phyloP scores from a whole-genome alignment of 2,329 filamentous ascomycete genomes.

The Alternaria sp. region DNA sequence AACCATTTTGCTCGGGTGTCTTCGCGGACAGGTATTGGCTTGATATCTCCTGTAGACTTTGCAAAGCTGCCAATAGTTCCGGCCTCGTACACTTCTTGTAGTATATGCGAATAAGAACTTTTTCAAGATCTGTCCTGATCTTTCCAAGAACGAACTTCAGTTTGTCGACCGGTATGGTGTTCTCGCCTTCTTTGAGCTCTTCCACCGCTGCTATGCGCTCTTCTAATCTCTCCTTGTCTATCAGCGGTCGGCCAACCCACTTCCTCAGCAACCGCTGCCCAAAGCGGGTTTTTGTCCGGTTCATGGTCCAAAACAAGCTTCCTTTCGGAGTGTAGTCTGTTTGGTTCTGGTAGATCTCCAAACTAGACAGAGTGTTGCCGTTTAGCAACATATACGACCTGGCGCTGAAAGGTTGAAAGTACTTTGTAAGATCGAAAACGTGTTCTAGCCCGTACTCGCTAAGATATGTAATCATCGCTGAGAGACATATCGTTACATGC shows the following conservation, averaged over 20 bases:
- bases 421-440: slow-evolving; percentile 94
- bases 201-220: slow-evolving; percentile 84
- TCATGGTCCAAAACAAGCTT: slow-evolving; percentile 93
- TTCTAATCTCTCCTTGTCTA: slow-evolving; percentile 77
- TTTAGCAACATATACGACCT: slow-evolving; percentile 95
- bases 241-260: slow-evolving; percentile 90
- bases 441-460: slow-evolving; percentile 92
- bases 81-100: slow-evolving; percentile 94
- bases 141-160: slow-evolving; percentile 74
- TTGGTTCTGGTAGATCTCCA: slow-evolving; percentile 95
- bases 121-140: slow-evolving; percentile 84
- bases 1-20: slow-evolving; percentile 71
- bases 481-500: slow-evolving; percentile 87
- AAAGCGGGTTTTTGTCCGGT: slow-evolving; percentile 89
- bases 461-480: slow-evolving; percentile 94
- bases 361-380: slow-evolving; percentile 89
- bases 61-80: slow-evolving; percentile 84
- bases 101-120: slow-evolving; percentile 92
- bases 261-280: slow-evolving; percentile 88
- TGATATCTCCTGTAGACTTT: slow-evolving; percentile 83
- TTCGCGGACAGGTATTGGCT: slow-evolving; percentile 76
- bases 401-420: slow-evolving; percentile 95
- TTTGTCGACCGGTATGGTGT: slow-evolving; percentile 73
- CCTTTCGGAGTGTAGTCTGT: slow-evolving; percentile 86
- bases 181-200: slow-evolving; percentile 77